A percentile compares a stretch with the other conserved stretches of the same genome.
Evolutionary conservation across 2,329 filamentous ascomycete species (phyloP).

Genomic region (Fusarium sp.): DNA sequence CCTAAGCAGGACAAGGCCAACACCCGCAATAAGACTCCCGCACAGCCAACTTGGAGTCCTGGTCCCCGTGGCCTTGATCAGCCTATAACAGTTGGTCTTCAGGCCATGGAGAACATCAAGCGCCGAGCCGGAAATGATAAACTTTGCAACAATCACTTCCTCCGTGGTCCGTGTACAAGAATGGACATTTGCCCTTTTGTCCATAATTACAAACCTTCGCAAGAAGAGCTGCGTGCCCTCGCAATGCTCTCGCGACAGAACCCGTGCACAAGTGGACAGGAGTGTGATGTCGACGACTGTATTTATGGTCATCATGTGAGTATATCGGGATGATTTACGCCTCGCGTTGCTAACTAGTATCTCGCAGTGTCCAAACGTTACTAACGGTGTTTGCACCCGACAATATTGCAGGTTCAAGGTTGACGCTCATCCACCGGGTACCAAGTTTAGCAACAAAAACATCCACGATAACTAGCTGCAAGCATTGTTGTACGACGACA

Average conservation of each 20-base stretch:
- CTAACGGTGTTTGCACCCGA: constrained; percentile 62
- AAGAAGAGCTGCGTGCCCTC: constrained; percentile 67
- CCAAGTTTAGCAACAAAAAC: constrained; percentile 57
- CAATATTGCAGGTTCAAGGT: constrained; percentile 66
- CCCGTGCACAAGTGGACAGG: constrained; percentile 67
- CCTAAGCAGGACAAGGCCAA: constrained; percentile 46
- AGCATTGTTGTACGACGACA: background rate
- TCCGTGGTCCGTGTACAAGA: constrained; percentile 67
- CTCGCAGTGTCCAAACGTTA: constrained; percentile 63
- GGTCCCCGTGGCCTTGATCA: constrained; percentile 66
- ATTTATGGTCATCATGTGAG: constrained; percentile 73
- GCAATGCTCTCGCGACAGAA: constrained; percentile 66
- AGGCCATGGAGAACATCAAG: constrained; percentile 65
- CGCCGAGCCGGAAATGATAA: constrained; percentile 65
- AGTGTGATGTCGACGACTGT: constrained; percentile 67
- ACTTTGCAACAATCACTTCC: constrained; percentile 71
- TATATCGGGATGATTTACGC: constrained; percentile 15
- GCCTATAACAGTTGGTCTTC: constrained; percentile 59
- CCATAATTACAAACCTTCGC: constrained; percentile 64
- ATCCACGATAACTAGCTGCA: constrained; percentile 49
- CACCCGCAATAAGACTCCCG: constrained; percentile 34
- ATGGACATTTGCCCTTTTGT: constrained; percentile 66
- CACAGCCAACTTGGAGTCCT: constrained; percentile 60
- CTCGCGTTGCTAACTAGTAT: constrained; percentile 15
- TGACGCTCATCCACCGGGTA: constrained; percentile 67